Conservation (phyloP, 441 rosid genomes). For the Populus hybrid region DNA sequence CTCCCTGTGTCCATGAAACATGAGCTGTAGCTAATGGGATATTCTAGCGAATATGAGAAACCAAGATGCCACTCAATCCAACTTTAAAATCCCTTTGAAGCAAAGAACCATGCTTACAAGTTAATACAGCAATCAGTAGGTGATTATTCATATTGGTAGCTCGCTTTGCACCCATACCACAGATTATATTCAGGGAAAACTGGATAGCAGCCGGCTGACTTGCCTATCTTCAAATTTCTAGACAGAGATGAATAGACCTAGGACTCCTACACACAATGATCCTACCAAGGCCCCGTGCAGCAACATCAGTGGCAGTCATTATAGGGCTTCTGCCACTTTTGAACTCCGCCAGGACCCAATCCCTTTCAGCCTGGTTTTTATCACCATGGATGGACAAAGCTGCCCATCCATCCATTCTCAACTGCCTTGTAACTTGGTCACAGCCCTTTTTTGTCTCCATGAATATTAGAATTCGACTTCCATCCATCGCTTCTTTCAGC, state of each 20-base stretch:
- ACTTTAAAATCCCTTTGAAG: constrained; percentile 22
- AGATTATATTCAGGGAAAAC: constrained; percentile 44
- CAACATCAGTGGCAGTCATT: constrained; percentile 99
- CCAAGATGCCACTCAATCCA: constrained; percentile 34
- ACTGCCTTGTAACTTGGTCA: constrained; percentile 89
- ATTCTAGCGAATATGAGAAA: constrained; percentile 24
- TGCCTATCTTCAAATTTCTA: constrained; percentile 46
- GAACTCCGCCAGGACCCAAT: constrained; percentile 94
- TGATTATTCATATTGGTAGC: constrained; percentile 22
- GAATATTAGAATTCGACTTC: constrained; percentile 80
- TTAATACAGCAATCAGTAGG: constrained; percentile 12
- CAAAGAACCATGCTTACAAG: constrained; percentile 7
- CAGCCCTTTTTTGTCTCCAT: constrained; percentile 96
- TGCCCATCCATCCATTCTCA: constrained; percentile 99
- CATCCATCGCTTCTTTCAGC: constrained; percentile 81
- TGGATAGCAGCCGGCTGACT: constrained; percentile 96
- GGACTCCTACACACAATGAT: constrained; percentile 62
- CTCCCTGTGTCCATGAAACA: constrained; percentile 39
- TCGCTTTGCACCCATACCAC: constrained; percentile 56
- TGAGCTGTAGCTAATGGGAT: constrained; percentile 26
- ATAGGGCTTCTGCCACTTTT: constrained; percentile 92
- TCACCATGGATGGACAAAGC: constrained; percentile 98
- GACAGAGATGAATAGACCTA: constrained; percentile 38
- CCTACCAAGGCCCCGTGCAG: constrained; percentile 99
- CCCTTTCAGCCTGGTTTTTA: constrained; percentile 93